Evolutionary conservation across 148 eudicot genomes (phyloP).

Genomic region (Cornus florida): DNA sequence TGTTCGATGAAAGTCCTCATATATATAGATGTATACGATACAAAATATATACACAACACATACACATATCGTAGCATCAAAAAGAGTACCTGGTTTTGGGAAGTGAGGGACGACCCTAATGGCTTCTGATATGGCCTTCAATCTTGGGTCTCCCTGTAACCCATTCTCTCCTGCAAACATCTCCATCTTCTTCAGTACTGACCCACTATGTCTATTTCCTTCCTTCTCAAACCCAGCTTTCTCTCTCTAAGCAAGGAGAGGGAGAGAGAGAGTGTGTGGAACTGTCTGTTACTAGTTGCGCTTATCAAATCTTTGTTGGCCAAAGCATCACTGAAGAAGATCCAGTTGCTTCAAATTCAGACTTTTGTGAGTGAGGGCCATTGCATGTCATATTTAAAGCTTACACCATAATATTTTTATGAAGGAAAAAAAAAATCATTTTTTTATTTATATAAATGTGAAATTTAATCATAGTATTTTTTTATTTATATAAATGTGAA

Average conservation of each 20-base stretch:
- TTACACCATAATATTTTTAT: too few species aligned
- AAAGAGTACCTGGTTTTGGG: constrained; percentile 73
- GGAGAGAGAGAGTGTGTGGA: background rate
- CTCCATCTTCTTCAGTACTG: constrained; percentile 6
- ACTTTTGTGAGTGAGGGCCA: too few species aligned
- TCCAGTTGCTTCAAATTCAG: constrained; percentile 18
- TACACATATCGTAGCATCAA: too few species aligned
- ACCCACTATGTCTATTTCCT: background rate
- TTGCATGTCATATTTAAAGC: too few species aligned
- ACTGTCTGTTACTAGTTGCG: background rate
- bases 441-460: too few species aligned
- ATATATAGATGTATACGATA: background rate
- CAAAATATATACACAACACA: background rate
- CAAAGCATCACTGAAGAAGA: constrained; percentile 34
- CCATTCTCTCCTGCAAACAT: constrained; percentile 96
- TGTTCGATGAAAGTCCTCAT: constrained; percentile 9
- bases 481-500: too few species aligned
- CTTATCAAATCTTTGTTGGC: constrained; percentile 21
- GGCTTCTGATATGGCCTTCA: constrained; percentile 77
- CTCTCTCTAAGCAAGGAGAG: constrained; percentile 1
- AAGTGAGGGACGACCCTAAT: constrained; percentile 88
- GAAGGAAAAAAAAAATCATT: too few species aligned
- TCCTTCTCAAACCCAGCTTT: constrained; percentile 1
- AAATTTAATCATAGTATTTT: too few species aligned
- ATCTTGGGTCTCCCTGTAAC: constrained; percentile 80